Evolutionary conservation across 352 stramenopile species (phyloP), one percentile per base, ranked within the genome.

Genomic region (Globisporangium cystogenes): DNA sequence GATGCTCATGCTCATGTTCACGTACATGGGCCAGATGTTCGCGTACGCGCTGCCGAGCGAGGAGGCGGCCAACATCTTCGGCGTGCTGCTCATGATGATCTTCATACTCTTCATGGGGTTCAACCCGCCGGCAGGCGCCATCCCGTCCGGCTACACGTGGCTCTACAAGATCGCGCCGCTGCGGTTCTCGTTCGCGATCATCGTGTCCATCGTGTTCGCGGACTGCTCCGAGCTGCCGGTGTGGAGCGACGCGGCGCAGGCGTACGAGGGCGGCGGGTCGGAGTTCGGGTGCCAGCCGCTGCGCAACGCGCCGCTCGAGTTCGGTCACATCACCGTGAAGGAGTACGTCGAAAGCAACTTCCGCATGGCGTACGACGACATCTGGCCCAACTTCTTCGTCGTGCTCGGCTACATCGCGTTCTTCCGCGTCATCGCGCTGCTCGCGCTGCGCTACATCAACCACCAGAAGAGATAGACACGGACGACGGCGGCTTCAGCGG

Each of bases 21-120:
- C 72, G 29, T 90, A 76, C 65, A 63, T 82, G 11, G 76, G 73
- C 11, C 76, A 96, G 57, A 74, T 89, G 24, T 70, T 95, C 37
- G 72, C 79, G 50, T 67, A 66, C 24, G 53, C 59, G 10, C 15
- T 82, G 26, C 74, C 76, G 11, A 66, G 37, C 11, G 43, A 67
- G 4, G 55, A 76, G 14, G 47, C 69, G 6, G 72, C 76, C 1
- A 40, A 48, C 2, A 51, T 72, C 10, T 45, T 62, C 8, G 64
- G 58, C 21, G 50, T 68, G 18, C 44, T 79, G 4, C 8, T 73
- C 10, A 58, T 62, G 23, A 68, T 64, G 36, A 48, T 86, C 45
- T 63, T 72, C 26, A 45, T 77, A 6, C 45, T 86, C 12, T 85
- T 87, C 48, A 56, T 49, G 15, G 76, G 75, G 3, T 80, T 67